These are phyloP conservation scores for Mycosarcoma maydis DNA, from an alignment of 1,284 basidiomycete species.

Conservation along the genomic window DNA sequence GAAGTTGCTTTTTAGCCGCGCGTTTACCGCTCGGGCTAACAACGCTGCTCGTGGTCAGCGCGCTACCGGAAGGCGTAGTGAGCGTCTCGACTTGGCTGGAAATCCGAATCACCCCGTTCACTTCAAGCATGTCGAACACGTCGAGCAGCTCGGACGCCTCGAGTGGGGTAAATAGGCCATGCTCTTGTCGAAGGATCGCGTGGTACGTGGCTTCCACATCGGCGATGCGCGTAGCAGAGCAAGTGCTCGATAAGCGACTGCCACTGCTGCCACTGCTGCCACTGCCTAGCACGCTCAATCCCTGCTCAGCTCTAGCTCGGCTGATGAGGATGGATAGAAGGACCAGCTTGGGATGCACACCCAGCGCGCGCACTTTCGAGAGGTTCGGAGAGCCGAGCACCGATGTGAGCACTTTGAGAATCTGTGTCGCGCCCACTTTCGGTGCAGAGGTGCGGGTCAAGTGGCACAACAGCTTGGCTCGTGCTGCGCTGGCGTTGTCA, in stretches of 20 bases:
- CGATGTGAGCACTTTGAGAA: slow-evolving; percentile 60
- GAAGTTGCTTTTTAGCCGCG: slow-evolving; percentile 57
- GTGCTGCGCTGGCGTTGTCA: slow-evolving; percentile 3
- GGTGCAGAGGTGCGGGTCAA: slow-evolving; percentile 54
- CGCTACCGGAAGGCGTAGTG: neutral
- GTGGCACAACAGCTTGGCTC: slow-evolving; percentile 36
- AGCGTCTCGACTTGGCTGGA: slow-evolving; percentile 33
- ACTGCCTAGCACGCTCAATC: slow-evolving; percentile 38
- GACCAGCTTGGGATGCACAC: slow-evolving; percentile 62
- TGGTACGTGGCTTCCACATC: slow-evolving; percentile 60
- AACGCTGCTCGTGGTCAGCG: slow-evolving; percentile 8
- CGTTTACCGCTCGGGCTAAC: slow-evolving; percentile 58
- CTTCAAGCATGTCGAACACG: slow-evolving; percentile 63
- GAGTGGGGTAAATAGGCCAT: slow-evolving; percentile 48
- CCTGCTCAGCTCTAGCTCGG: slow-evolving; percentile 36
- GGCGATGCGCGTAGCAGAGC: slow-evolving; percentile 30
- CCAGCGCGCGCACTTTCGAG: slow-evolving; percentile 57
- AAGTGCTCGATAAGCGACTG: neutral
- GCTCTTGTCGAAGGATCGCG: slow-evolving; percentile 50
- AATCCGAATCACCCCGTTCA: slow-evolving; percentile 58
- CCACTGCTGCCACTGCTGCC: neutral
- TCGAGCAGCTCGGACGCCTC: slow-evolving; percentile 61
- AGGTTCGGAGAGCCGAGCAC: slow-evolving; percentile 61
- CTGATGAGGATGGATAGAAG: slow-evolving; percentile 58
- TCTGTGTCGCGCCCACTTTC: slow-evolving; percentile 60